These are phyloP conservation scores for Pseudohalonectria lignicola DNA, from an alignment of 2,329 filamentous ascomycete genomes.

Conservation along the genomic window DNA sequence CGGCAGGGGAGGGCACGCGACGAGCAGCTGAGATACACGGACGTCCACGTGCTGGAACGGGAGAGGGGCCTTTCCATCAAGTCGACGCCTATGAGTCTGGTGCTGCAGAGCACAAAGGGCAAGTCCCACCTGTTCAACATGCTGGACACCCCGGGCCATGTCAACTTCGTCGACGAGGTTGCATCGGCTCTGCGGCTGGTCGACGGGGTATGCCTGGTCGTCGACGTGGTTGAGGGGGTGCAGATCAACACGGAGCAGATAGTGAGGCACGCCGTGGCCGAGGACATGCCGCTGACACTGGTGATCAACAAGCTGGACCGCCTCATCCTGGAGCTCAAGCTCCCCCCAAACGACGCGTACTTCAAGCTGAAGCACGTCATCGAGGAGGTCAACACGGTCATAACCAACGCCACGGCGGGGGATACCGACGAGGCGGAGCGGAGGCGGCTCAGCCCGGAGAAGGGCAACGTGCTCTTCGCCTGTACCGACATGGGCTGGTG, in stretches of 20 bases:
- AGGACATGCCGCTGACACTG: constrained; percentile 79
- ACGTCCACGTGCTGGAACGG: constrained; percentile 79
- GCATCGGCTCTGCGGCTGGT: constrained; percentile 77
- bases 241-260: constrained; percentile 95
- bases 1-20: constrained; percentile 72
- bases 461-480: constrained; percentile 95
- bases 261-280: constrained; percentile 87
- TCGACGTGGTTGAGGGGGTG: constrained; percentile 98
- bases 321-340: constrained; percentile 83
- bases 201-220: constrained; percentile 85
- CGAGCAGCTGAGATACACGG: constrained; percentile 89
- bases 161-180: constrained; percentile 97
- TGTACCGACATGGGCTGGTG: constrained; percentile 94
- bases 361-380: constrained; percentile 99
- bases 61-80: constrained; percentile 89
- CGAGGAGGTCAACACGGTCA: constrained; percentile 93
- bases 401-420: constrained; percentile 55
- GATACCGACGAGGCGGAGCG: constrained; percentile 71
- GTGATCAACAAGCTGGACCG: constrained; percentile 98
- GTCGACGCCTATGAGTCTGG: constrained; percentile 84
- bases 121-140: constrained; percentile 96
- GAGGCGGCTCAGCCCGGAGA: constrained; percentile 81
- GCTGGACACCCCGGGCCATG: constrained; percentile 91
- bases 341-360: constrained; percentile 91
- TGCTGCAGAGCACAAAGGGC: constrained; percentile 76